phyloP scores from a whole-genome alignment of 306 rosid genomes.

The Clitoria ternatea region DNA sequence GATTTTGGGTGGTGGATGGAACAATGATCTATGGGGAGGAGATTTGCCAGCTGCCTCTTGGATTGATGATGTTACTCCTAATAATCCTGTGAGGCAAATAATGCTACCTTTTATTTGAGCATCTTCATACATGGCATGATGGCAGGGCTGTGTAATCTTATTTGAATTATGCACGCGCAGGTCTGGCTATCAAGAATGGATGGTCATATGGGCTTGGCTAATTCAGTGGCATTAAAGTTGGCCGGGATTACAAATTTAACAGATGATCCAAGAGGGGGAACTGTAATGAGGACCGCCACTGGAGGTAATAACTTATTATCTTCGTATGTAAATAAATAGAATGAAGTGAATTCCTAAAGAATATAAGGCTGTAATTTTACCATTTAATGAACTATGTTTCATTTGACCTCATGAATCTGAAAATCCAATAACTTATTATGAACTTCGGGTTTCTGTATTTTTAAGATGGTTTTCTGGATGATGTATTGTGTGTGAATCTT shows the following conservation, averaged over 20 bases:
- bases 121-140: not conserved
- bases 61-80: not conserved
- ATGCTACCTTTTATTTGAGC: not conserved
- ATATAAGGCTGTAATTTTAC: not conserved
- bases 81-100: not conserved
- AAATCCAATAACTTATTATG: not conserved
- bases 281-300: not conserved
- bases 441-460: not conserved
- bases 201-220: not conserved
- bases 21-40: not conserved
- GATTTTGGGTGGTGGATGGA: not conserved
- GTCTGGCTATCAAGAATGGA: not conserved
- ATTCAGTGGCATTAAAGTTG: not conserved
- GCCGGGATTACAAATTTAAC: not conserved
- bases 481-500: not conserved
- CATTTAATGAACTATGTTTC: not conserved
- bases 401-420: not conserved
- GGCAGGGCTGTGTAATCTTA: not conserved
- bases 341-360: not conserved
- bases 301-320: not conserved
- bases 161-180: not conserved
- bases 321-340: not conserved
- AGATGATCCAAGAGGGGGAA: not conserved
- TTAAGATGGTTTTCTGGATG: not conserved
- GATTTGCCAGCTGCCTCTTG: not conserved